These are phyloP conservation scores for Capronia coronata DNA, from an alignment of 2,329 filamentous ascomycete genomes.

Conservation along the genomic window DNA sequence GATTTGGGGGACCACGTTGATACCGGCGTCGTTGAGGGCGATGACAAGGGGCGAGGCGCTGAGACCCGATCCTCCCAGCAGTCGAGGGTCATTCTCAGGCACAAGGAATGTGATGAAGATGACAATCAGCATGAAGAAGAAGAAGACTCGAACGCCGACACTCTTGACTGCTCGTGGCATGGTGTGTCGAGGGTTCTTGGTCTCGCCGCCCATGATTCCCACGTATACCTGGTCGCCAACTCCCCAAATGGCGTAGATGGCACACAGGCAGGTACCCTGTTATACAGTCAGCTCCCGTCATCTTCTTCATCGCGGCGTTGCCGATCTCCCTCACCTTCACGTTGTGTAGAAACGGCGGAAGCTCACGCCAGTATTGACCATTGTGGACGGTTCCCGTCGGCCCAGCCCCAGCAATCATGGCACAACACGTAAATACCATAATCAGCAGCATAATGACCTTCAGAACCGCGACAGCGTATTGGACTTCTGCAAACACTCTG, in stretches of 20 bases:
- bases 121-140: conserved; percentile 31
- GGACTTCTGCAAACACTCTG: conserved; percentile 5
- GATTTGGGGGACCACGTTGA: conserved; percentile 70
- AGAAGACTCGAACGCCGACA: conserved; percentile 31
- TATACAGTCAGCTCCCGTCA: neutral
- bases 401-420: conserved; percentile 9
- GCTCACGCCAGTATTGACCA: conserved; percentile 50
- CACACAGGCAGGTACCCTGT: neutral
- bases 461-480: conserved; percentile 3
- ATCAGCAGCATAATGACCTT: conserved; percentile 5
- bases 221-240: conserved; percentile 34
- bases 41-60: conserved; percentile 84
- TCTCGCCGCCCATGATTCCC: conserved; percentile 35
- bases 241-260: neutral
- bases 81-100: conserved; percentile 25
- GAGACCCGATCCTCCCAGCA: conserved; percentile 30
- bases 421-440: conserved; percentile 1
- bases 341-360: conserved; percentile 3
- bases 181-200: conserved; percentile 33
- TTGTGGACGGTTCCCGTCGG: conserved; percentile 59
- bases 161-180: conserved; percentile 32
- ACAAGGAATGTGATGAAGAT: conserved; percentile 30
- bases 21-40: conserved; percentile 76
- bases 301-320: neutral
- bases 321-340: conserved; percentile 1